Evolutionary conservation across 768 basidiomycete genomes (phyloP).

Genomic region (Tephrocybe sp.): DNA sequence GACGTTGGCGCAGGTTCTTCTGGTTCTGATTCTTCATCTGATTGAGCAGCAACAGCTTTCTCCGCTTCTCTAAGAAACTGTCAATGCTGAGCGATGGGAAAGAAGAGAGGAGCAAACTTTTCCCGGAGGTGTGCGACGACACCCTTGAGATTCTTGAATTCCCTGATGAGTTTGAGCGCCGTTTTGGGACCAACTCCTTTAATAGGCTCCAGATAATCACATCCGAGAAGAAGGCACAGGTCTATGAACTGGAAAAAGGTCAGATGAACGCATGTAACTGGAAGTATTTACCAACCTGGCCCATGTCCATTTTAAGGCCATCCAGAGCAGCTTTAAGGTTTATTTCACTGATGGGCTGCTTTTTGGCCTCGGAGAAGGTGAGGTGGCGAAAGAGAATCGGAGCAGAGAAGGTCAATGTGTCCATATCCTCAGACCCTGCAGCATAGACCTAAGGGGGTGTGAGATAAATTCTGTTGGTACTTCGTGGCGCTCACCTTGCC

Average conservation of each 20-base stretch:
- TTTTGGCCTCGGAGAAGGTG: constrained; percentile 97
- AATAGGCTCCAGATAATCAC: constrained; percentile 99
- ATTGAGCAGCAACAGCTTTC: constrained; percentile 34
- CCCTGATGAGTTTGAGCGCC: constrained; percentile 88
- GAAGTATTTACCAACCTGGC: constrained; percentile 52
- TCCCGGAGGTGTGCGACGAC: constrained; percentile 79
- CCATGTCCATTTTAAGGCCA: constrained; percentile 92
- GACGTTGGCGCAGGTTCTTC: constrained; percentile 46
- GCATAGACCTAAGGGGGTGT: constrained; percentile 73
- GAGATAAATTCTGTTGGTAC: background rate
- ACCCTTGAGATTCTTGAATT: constrained; percentile 68
- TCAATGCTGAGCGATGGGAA: background rate
- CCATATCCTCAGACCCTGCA: constrained; percentile 99
- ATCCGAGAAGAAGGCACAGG: constrained; percentile 93
- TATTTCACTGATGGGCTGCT: constrained; percentile 94
- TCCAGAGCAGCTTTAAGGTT: constrained; percentile 79
- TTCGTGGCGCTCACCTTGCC: too few species aligned
- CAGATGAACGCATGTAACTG: background rate
- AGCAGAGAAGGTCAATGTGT: constrained; percentile 93
- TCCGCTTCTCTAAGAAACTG: constrained; percentile 38
- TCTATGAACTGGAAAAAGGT: constrained; percentile 81
- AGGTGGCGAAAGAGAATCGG: constrained; percentile 94
- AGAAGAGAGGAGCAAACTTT: constrained; percentile 45
- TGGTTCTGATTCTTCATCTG: constrained; percentile 31
- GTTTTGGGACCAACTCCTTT: constrained; percentile 95